Evolutionary conservation across 768 basidiomycete genomes (phyloP).

Genomic region (Hebeloma cylindrosporum): DNA sequence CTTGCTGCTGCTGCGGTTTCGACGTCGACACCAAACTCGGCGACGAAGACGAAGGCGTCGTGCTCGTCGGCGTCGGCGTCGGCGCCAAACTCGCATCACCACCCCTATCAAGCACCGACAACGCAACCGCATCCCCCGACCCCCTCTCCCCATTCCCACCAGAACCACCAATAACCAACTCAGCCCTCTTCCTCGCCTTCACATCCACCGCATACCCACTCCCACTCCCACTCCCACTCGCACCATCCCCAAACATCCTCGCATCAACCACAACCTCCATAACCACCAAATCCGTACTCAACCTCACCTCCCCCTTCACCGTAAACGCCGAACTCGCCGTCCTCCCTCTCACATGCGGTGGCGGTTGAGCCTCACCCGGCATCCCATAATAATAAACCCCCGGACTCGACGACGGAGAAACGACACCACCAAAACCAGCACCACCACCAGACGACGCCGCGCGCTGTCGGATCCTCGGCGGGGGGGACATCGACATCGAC

Average conservation of each 20-base stretch:
- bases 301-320: constrained; percentile 57
- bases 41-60: background rate
- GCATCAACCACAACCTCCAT: constrained; percentile 82
- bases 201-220: constrained; percentile 21
- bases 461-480: constrained; percentile 30
- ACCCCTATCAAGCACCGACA: constrained; percentile 1
- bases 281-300: constrained; percentile 69
- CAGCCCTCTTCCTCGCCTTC: constrained; percentile 18
- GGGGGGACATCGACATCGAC: constrained; percentile 19
- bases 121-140: constrained; percentile 4
- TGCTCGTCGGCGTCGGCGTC: background rate
- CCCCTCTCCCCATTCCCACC: background rate
- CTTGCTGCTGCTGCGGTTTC: constrained; percentile 16
- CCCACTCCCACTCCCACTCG: constrained; percentile 42
- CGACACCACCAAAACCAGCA: too few relatives aligned
- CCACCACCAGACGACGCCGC: constrained; percentile 33
- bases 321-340: constrained; percentile 62
- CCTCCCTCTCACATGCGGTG: constrained; percentile 32
- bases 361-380: background rate
- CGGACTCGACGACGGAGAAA: too few relatives aligned
- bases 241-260: constrained; percentile 62
- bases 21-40: constrained; percentile 5
- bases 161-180: constrained; percentile 1
- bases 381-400: too few relatives aligned
- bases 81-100: background rate